These are phyloP conservation scores for Colletotrichum orchidophilum DNA, from an alignment of 2,329 filamentous ascomycete genomes.

Conservation along the genomic window DNA sequence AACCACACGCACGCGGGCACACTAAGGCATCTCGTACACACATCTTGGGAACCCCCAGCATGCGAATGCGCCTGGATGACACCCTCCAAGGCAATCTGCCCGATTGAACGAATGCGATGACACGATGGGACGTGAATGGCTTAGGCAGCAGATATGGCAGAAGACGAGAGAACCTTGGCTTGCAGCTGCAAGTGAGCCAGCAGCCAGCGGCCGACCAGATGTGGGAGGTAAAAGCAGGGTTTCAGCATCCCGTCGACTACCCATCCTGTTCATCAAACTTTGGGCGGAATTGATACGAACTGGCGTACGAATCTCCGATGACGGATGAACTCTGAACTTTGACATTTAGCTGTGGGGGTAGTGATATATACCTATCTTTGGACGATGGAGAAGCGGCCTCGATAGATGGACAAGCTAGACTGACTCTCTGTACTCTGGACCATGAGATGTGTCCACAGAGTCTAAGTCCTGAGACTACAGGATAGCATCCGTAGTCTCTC, in stretches of 20 bases:
- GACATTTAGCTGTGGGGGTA: too few species aligned
- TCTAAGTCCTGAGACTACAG: too few species aligned
- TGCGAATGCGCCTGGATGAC: neutral
- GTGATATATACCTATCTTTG: too few species aligned
- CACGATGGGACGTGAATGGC: neutral
- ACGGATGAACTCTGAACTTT: neutral
- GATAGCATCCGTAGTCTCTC: too few species aligned
- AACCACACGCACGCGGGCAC: neutral
- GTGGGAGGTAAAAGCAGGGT: slow-evolving; percentile 17
- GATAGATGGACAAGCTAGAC: too few species aligned
- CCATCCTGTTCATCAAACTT: slow-evolving; percentile 25
- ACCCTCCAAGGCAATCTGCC: neutral
- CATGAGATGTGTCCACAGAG: neutral
- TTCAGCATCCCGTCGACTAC: slow-evolving; percentile 25
- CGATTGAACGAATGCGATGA: neutral
- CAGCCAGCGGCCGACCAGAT: neutral
- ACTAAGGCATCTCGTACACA: neutral
- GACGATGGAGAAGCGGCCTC: neutral
- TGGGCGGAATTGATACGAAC: slow-evolving; percentile 7
- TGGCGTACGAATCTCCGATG: slow-evolving; percentile 20
- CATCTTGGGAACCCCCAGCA: neutral
- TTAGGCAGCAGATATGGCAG: neutral
- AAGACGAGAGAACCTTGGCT: slow-evolving; percentile 5
- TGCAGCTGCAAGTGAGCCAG: slow-evolving; percentile 17
- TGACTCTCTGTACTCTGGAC: neutral